Evolutionary conservation across 2,329 filamentous ascomycete genomes (phyloP), one percentile per base, ranked within the genome.

Genomic region (Talaromyces islandicus): DNA sequence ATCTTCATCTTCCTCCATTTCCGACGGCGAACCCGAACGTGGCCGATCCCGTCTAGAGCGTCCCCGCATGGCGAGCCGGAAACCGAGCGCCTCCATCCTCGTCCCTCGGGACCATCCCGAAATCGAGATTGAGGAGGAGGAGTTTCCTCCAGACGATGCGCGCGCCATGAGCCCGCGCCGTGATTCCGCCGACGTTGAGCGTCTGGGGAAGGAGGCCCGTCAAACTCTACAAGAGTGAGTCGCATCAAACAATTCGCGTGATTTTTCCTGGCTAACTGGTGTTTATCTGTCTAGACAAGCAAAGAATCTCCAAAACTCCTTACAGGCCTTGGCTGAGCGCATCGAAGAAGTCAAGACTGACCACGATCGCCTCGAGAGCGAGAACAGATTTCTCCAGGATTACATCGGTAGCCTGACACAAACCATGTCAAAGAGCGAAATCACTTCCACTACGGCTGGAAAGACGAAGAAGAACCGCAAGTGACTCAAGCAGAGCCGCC

Each of bases 401-500:
- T 97, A 97, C 73, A 97, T 97, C 69, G 93, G 93, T 65, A 93
- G 96, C 71, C 82, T 97, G 59, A 97, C 96, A 85, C 90, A 91
- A 69, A 86, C 84, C 58, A 79, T 81, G 78, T 77, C 77, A 59
- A 78, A 77, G 66, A 82, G 80, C 67, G 85, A 86, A 70, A 81
- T 86, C 56, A 76, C 80, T 29, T 79, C 77, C 3, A 76, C 80
- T 38, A 78, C 78, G 59, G 80, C 81, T 57, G 76, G 77, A 38
- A 83, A 83, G 69, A 74, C 75, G 64, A 85, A 82, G 68, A 77
- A 76, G 64, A 70, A 69, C 51, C 70, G 74, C 59, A 76, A 75
- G 66, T 76, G 73, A 63, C 61, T 53, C 35, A 19, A 21, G 9
- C n/a, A 2, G 21, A 46, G 24, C 4, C 19, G 19, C 19, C n/a